Base-by-base conservation (phyloP, 2,329 filamentous ascomycete genomes). In the Triangularia verruculosa region DNA sequence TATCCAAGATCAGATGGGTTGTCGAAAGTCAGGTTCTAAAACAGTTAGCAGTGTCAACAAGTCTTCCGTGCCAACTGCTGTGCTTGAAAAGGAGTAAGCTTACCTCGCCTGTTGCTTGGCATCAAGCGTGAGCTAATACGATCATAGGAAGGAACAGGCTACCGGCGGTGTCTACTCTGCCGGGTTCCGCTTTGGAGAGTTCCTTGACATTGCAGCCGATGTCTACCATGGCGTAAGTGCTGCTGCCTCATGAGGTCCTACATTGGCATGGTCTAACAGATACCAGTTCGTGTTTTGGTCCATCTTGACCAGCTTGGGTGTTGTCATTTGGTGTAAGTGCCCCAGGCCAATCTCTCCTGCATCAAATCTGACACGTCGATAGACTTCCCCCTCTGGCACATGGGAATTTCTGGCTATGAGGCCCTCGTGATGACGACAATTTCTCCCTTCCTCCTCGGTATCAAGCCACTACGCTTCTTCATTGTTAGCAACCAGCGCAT, bases 321-420 rank as follows among this genome's bases (percentile, higher is more conserved):
- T 99, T 53, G 83, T 91, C 51, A 90, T 99, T 53, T 99, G 95
- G 95, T 99, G 89, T 92, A 86, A 84, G 89, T 85, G 24, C 52
- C 13, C 57, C 27, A 39, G 32, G n/a, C 27, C 22, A 6, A 1
- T 15, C 17, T 30, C 6, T 4, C 20, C 6, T 20, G 0, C n/a
- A 24, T 15, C 27, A 13, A 24, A 7, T 4, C 61, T 66, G 39
- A 70, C 58, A 24, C 5, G 6, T 13, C 15, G 2, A 2, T 67
- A 92, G 90, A 96, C 77, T 99, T 99, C 75, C 95, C 95, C 13
- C 85, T 99, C 11, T 99, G 95, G 95, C 88, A 97, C 75, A 99
- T 99, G 95, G 95, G 95, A 27, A 96, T 99, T 65, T 98, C 94
- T 3, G 95, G 95, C 67, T 99, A 95, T 74, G 95, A 99, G 78